These are phyloP conservation scores for Lepidium didymum DNA, from an alignment of 345 rosid genomes.

Conservation along the genomic window DNA sequence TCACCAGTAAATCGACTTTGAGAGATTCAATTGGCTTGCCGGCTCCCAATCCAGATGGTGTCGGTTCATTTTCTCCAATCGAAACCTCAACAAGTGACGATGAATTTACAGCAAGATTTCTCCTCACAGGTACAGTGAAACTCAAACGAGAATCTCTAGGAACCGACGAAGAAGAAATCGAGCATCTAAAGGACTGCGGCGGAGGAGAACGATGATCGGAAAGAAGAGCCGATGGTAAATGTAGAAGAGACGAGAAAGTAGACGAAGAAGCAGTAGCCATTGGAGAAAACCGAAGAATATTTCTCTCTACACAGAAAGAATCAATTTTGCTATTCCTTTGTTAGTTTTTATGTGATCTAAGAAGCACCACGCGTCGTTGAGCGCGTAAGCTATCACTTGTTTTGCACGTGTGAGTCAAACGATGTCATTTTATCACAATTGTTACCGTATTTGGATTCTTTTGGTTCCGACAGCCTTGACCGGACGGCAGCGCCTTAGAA, in stretches of 20 bases:
- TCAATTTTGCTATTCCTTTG: no score
- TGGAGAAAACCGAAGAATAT: neutral
- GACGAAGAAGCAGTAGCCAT: conserved; percentile 27
- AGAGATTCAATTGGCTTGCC: conserved; percentile 23
- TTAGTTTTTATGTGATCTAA: no score
- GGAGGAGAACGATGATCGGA: conserved; percentile 7
- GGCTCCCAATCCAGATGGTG: conserved; percentile 30
- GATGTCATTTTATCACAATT: no score
- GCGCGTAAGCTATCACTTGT: no score
- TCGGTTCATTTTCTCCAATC: conserved; percentile 34
- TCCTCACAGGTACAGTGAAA: neutral
- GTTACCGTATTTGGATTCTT: no score
- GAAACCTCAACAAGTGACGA: conserved; percentile 40
- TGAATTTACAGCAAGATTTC: conserved; percentile 32
- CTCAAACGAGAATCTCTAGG: neutral
- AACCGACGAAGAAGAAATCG: neutral
- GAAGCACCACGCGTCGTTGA: no score
- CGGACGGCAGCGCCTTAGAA: no score
- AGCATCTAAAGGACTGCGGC: neutral
- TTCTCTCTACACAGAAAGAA: no score
- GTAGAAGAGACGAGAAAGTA: neutral
- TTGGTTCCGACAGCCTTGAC: no score
- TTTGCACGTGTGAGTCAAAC: no score
- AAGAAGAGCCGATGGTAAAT: conserved; percentile 9
- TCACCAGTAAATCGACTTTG: conserved; percentile 59